These are phyloP conservation scores for Aquilaria agallochum DNA, from an alignment of 441 rosid genomes.

Conservation along the genomic window DNA sequence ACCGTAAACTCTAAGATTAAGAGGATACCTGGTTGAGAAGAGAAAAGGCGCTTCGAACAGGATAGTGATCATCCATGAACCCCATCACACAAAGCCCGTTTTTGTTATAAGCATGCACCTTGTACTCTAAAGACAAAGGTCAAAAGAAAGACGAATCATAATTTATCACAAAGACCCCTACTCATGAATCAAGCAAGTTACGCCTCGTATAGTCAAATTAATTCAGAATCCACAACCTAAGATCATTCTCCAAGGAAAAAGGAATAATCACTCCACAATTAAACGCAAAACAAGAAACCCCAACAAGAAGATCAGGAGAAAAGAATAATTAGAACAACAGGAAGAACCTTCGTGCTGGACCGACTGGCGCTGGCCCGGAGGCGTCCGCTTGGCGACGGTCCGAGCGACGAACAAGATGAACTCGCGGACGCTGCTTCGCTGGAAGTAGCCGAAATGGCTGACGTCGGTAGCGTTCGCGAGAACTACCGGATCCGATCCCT, in stretches of 20 bases:
- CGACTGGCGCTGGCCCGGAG: slow-evolving; percentile 82
- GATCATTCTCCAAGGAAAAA: neutral
- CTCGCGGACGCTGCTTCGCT: slow-evolving; percentile 84
- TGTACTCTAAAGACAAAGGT: slow-evolving; percentile 54
- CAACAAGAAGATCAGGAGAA: neutral
- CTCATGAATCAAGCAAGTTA: neutral
- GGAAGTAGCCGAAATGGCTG: slow-evolving; percentile 89
- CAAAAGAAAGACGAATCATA: neutral
- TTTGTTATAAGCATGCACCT: slow-evolving; percentile 81
- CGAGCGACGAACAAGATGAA: slow-evolving; percentile 85
- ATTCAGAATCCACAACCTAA: slow-evolving; percentile 7
- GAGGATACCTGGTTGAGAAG: slow-evolving; percentile 74
- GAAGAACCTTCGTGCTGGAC: slow-evolving; percentile 83
- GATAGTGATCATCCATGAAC: slow-evolving; percentile 94
- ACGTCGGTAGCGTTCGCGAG: slow-evolving; percentile 76
- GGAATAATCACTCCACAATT: neutral
- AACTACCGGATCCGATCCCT: slow-evolving; percentile 69
- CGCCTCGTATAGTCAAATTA: neutral
- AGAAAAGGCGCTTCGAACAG: slow-evolving; percentile 91
- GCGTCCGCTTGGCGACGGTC: slow-evolving; percentile 85
- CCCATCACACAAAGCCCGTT: slow-evolving; percentile 86
- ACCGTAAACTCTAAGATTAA: no score
- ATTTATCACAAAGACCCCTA: neutral
- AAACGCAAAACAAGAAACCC: slow-evolving; percentile 1
- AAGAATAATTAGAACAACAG: neutral